Evolutionary conservation across 768 basidiomycete genomes (phyloP).

Genomic region (Megacollybia marginata): DNA sequence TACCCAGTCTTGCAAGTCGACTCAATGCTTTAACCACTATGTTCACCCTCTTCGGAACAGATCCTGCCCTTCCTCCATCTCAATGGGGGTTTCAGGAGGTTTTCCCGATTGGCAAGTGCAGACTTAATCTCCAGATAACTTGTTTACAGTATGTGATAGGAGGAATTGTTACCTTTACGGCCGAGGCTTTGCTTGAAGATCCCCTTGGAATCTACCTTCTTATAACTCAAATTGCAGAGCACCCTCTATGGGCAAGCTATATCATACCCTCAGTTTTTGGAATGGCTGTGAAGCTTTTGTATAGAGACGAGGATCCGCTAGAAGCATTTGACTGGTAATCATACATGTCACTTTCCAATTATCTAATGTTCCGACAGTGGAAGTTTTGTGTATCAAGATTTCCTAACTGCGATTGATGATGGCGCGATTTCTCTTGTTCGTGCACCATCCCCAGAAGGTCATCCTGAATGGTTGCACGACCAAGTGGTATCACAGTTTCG

Average conservation of each 20-base stretch:
- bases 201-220: constrained; percentile 38
- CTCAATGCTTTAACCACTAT: constrained; percentile 39
- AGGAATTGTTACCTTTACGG: constrained; percentile 66
- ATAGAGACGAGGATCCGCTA: constrained; percentile 32
- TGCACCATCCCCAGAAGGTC: constrained; percentile 34
- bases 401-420: constrained; percentile 45
- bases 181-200: constrained; percentile 49
- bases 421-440: constrained; percentile 48
- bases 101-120: constrained; percentile 53
- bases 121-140: not conserved
- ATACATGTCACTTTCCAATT: not conserved
- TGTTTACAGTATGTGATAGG: constrained; percentile 30
- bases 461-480: constrained; percentile 8
- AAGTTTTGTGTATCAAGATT: constrained; percentile 29
- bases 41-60: constrained; percentile 66
- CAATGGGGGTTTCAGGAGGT: constrained; percentile 62
- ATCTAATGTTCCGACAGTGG: constrained; percentile 17
- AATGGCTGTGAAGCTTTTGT: constrained; percentile 35
- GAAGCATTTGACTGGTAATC: constrained; percentile 24
- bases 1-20: constrained; percentile 43
- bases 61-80: constrained; percentile 32
- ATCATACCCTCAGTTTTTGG: constrained; percentile 63
- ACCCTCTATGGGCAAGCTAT: constrained; percentile 65
- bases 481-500: constrained; percentile 24
- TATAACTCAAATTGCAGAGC: constrained; percentile 45